These are phyloP conservation scores for Microcyclosporella mali DNA, from an alignment of 2,329 filamentous ascomycete species.

Conservation along the genomic window DNA sequence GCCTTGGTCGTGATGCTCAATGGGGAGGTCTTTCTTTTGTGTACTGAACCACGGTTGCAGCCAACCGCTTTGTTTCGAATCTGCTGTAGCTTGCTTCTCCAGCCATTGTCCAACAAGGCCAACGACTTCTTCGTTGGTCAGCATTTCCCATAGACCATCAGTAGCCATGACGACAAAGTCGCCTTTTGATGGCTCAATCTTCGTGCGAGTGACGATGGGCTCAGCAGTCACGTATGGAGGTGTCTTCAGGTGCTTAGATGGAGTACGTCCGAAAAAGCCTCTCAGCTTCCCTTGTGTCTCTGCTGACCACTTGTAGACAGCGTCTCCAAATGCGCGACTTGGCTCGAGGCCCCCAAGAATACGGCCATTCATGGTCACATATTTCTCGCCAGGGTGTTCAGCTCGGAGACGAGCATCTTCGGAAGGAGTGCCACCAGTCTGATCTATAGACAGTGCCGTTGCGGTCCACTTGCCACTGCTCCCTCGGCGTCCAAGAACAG, in stretches of 20 bases:
- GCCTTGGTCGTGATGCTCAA: slow-evolving; percentile 57
- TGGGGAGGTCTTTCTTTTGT: slow-evolving; percentile 55
- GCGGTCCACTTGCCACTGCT: slow-evolving; percentile 85
- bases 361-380: slow-evolving; percentile 81
- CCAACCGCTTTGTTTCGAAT: slow-evolving; percentile 49
- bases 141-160: slow-evolving; percentile 97
- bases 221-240: slow-evolving; percentile 97
- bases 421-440: slow-evolving; percentile 82
- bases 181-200: slow-evolving; percentile 79
- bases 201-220: slow-evolving; percentile 86
- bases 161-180: slow-evolving; percentile 97
- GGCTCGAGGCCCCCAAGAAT: slow-evolving; percentile 90
- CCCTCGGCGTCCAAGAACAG: slow-evolving; percentile 76
- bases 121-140: slow-evolving; percentile 96
- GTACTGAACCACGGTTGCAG: slow-evolving; percentile 63
- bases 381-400: slow-evolving; percentile 81
- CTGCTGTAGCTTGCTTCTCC: slow-evolving; percentile 58
- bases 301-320: slow-evolving; percentile 90
- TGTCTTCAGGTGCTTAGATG: slow-evolving; percentile 72
- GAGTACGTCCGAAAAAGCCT: slow-evolving; percentile 80
- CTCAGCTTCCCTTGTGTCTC: slow-evolving; percentile 80
- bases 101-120: slow-evolving; percentile 96
- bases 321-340: slow-evolving; percentile 90
- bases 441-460: slow-evolving; percentile 81
- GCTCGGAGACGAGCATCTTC: slow-evolving; percentile 77